phyloP scores from a whole-genome alignment of 805 yeast genomes.

The Limtongozyma cylindracea region DNA sequence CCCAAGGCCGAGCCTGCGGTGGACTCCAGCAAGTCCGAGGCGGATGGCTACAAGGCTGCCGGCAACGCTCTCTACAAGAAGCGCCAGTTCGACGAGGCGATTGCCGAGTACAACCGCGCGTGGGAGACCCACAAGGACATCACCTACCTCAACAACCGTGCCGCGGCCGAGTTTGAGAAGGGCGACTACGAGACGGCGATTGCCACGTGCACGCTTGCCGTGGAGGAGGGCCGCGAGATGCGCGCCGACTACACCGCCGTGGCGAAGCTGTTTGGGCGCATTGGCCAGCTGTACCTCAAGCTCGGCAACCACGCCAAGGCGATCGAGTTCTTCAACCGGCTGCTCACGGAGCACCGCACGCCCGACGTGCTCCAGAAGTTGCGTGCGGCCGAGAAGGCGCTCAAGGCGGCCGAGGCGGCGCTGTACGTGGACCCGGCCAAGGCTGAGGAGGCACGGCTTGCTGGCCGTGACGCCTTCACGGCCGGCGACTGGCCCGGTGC shows the following conservation, averaged over 20 bases:
- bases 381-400: slow-evolving; percentile 66
- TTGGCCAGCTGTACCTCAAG: slow-evolving; percentile 66
- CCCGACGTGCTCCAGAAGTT: slow-evolving; percentile 79
- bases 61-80: slow-evolving; percentile 77
- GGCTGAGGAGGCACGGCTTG: slow-evolving; percentile 86
- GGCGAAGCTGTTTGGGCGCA: slow-evolving; percentile 83
- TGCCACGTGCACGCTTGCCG: slow-evolving; percentile 54
- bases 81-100: slow-evolving; percentile 82
- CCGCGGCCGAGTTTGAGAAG: slow-evolving; percentile 95
- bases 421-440: slow-evolving; percentile 71
- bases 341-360: slow-evolving; percentile 91
- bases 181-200: slow-evolving; percentile 79
- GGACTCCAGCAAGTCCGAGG: slow-evolving; percentile 16
- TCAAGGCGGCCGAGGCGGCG: slow-evolving; percentile 54
- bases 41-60: slow-evolving; percentile 51
- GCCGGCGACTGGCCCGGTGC: slow-evolving; percentile 94
- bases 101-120: slow-evolving; percentile 64
- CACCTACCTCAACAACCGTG: slow-evolving; percentile 84
- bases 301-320: slow-evolving; percentile 50
- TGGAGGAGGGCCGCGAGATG: slow-evolving; percentile 70
- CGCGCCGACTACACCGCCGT: slow-evolving; percentile 82
- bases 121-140: slow-evolving; percentile 65
- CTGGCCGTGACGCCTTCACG: slow-evolving; percentile 75
- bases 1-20: slow-evolving; percentile 2
- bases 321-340: slow-evolving; percentile 57